These are phyloP conservation scores for Melocanna baccifera DNA, from an alignment of 176 grass and related monocot genomes.

Conservation along the genomic window DNA sequence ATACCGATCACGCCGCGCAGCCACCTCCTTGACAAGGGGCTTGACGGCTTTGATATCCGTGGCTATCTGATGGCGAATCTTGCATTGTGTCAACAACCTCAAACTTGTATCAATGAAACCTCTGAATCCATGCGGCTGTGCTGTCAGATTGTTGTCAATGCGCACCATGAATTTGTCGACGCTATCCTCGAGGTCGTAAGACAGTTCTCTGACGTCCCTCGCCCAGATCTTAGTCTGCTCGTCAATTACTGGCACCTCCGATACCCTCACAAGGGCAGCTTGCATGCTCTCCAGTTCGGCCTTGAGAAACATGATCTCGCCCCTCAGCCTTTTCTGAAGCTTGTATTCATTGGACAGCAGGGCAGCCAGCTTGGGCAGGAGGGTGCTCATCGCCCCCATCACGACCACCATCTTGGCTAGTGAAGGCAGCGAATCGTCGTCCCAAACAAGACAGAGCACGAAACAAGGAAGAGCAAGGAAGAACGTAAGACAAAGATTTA, in stretches of 20 bases:
- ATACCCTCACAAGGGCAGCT: neutral
- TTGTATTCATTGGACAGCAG: neutral
- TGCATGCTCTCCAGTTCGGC: conserved; percentile 1
- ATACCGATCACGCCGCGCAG: conserved; percentile 9
- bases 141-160: neutral
- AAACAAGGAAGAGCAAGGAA: too few species aligned
- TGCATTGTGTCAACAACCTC: neutral
- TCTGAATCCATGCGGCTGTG: neutral
- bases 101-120: neutral
- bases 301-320: conserved; percentile 11
- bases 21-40: neutral
- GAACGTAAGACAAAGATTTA: too few species aligned
- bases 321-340: neutral
- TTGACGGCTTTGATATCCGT: neutral
- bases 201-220: neutral
- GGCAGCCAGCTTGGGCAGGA: neutral
- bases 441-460: too few species aligned
- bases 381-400: neutral
- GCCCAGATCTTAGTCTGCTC: neutral
- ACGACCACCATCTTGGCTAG: neutral
- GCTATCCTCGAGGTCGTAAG: conserved; percentile 12
- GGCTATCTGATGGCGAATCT: neutral
- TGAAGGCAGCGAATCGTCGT: too few species aligned
- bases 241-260: neutral
- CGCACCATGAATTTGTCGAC: conserved; percentile 17